Percentiles rank a stretch among this genome's conserved stretches.
Evolutionary conservation across 805 yeast genomes (phyloP).

Genomic region (Nakazawaea ambrosiae): DNA sequence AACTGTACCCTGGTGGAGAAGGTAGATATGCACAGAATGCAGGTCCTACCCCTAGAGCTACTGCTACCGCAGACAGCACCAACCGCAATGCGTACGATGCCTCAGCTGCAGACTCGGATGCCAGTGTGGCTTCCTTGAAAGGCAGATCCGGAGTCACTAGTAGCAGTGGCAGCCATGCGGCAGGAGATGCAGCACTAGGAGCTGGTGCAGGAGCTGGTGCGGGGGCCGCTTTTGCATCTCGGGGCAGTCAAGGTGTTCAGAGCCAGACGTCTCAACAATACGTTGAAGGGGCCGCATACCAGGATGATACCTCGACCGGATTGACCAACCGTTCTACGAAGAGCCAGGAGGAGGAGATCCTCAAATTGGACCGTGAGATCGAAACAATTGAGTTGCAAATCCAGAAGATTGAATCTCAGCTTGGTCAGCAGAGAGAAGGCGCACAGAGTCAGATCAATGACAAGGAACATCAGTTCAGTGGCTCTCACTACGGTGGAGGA

Average conservation of each 20-base stretch:
- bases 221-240: not conserved
- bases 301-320: too few species aligned
- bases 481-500: conserved; percentile 6
- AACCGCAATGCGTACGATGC: not conserved
- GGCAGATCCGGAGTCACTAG: not conserved
- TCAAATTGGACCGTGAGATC: conserved; percentile 5
- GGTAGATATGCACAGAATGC: not conserved
- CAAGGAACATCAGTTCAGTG: conserved; percentile 2
- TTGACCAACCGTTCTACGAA: not conserved
- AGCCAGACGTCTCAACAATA: not conserved
- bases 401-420: conserved; percentile 1
- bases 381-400: conserved; percentile 2
- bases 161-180: not conserved
- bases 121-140: conserved; percentile 7
- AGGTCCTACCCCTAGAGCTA: not conserved
- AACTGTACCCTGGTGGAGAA: not conserved
- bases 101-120: conserved; percentile 1
- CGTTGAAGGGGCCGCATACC: not conserved
- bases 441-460: conserved; percentile 1
- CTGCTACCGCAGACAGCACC: not conserved
- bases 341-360: not conserved
- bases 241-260: not conserved
- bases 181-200: not conserved
- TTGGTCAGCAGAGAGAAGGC: not conserved
- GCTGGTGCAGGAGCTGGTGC: conserved; percentile 1